Evolutionary conservation across 441 rosid genomes (phyloP).

Genomic region (Syzygium syzygioides): DNA sequence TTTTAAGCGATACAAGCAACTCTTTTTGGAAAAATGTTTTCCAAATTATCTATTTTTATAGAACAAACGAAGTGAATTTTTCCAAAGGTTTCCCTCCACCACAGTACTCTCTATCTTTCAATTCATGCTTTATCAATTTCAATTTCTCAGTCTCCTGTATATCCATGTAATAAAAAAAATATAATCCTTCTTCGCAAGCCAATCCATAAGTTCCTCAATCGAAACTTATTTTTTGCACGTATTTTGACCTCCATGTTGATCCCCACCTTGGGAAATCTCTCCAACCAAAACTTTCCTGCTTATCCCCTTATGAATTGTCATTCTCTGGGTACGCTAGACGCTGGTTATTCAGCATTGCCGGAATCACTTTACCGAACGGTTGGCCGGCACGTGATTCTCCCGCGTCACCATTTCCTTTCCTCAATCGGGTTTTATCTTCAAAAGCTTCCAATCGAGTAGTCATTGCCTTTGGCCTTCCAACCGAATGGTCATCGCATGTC

Average conservation of each 20-base stretch:
- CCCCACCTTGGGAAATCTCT: background rate
- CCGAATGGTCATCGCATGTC: background rate
- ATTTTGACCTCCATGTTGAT: background rate
- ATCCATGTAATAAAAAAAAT: background rate
- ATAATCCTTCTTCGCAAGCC: background rate
- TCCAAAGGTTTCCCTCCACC: background rate
- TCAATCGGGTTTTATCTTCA: background rate
- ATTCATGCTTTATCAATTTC: background rate
- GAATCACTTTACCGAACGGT: background rate
- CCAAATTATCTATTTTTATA: background rate
- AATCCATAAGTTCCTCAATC: background rate
- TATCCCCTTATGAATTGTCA: background rate
- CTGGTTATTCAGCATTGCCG: background rate
- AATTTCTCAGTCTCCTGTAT: background rate
- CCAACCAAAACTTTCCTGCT: background rate
- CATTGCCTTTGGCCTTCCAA: background rate
- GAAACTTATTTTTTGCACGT: background rate
- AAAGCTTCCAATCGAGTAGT: background rate
- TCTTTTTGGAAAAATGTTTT: background rate
- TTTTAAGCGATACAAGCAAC: background rate
- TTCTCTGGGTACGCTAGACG: background rate
- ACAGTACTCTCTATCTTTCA: background rate
- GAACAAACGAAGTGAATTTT: background rate
- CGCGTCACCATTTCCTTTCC: background rate
- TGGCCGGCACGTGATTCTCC: background rate